Percentiles rank a stretch among this genome's conserved stretches.
phyloP scores from a whole-genome alignment of 139 green algal species.

The Chlorella sp. region DNA sequence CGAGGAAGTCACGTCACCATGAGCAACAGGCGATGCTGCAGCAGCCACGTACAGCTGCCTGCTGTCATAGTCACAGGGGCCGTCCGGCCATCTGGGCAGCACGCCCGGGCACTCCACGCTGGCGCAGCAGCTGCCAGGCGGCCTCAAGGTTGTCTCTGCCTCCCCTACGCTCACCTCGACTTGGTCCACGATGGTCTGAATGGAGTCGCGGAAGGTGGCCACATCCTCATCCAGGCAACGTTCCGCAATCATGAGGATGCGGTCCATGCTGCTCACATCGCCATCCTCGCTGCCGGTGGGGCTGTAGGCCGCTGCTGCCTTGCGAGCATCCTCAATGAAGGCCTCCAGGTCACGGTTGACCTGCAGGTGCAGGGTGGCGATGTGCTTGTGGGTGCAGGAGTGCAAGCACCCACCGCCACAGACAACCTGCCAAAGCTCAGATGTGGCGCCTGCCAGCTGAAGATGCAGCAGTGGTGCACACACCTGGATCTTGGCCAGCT shows the following conservation, averaged over 20 bases:
- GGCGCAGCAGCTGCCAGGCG: no score
- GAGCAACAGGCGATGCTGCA: background rate
- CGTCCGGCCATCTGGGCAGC: no score
- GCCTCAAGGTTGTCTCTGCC: no score
- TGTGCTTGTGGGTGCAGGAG: background rate
- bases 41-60: no score
- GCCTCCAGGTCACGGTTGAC: slow-evolving; percentile 57
- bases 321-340: slow-evolving; percentile 46
- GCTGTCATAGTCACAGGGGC: no score
- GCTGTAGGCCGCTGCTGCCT: background rate
- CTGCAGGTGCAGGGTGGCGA: slow-evolving; percentile 3
- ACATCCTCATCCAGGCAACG: slow-evolving; percentile 70
- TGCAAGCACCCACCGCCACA: no score
- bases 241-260: slow-evolving; percentile 50
- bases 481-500: slow-evolving; percentile 58
- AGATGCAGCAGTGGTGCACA: background rate
- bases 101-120: no score
- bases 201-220: slow-evolving; percentile 65
- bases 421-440: no score
- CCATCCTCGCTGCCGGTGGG: background rate
- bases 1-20: slow-evolving; percentile 20
- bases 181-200: slow-evolving; percentile 72
- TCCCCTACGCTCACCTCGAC: slow-evolving; percentile 71
- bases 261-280: background rate
- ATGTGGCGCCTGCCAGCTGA: background rate